Conservation (phyloP, 257 asterid genomes). For the Solanum sitiens region DNA sequence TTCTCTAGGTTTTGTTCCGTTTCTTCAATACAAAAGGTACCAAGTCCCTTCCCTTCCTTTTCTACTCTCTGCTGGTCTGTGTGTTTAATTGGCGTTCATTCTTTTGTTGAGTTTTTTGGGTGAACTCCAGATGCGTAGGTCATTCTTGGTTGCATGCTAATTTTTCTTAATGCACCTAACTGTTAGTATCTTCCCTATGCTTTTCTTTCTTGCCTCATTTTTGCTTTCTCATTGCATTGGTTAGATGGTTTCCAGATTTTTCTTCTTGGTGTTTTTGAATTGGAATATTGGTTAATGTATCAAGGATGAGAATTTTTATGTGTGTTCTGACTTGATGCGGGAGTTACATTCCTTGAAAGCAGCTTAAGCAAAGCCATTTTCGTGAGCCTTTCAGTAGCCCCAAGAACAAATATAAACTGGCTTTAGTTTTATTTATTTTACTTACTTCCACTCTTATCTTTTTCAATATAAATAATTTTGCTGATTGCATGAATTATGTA, state of each 20-base stretch:
- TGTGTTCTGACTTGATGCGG: background rate
- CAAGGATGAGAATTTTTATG: background rate
- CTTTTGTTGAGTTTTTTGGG: background rate
- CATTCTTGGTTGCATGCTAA: background rate
- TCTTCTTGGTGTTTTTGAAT: background rate
- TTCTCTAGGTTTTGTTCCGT: background rate
- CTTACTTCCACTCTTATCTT: background rate
- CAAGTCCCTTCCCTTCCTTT: background rate
- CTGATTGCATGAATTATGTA: background rate
- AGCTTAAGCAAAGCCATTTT: background rate
- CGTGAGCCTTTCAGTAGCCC: background rate
- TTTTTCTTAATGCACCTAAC: background rate
- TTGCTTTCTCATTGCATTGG: background rate
- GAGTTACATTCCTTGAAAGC: background rate
- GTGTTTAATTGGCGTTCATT: background rate
- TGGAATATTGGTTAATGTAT: background rate
- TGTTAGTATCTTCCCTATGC: background rate
- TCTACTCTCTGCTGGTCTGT: background rate
- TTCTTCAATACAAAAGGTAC: background rate
- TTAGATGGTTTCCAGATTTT: constrained; percentile 1
- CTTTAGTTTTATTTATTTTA: background rate
- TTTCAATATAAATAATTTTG: background rate
- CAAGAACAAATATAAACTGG: background rate
- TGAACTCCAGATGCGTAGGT: background rate
- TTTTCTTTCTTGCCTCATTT: background rate